These are phyloP conservation scores for Helianthus tuberosus DNA, from an alignment of 129 eudicot genomes.

Conservation along the genomic window DNA sequence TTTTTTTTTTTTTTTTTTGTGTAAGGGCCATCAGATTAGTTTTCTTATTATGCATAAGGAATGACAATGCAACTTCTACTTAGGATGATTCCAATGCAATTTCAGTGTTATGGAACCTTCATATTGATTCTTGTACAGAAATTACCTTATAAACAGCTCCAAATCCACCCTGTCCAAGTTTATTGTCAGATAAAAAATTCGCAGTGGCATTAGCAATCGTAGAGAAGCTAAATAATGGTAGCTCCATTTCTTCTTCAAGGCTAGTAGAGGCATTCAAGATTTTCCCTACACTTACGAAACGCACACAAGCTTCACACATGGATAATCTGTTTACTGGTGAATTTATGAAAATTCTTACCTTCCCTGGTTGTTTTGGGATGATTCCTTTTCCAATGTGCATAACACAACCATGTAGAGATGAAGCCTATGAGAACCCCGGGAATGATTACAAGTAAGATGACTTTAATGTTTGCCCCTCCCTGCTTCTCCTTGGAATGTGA, in stretches of 20 bases:
- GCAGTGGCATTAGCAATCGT: constrained; percentile 32
- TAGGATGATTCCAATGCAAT: background rate
- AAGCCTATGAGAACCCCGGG: constrained; percentile 32
- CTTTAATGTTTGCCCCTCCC: constrained; percentile 1
- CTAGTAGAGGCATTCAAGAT: background rate
- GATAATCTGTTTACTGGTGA: background rate
- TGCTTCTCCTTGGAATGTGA: constrained; percentile 11
- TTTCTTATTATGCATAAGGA: no score
- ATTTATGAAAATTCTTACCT: constrained; percentile 31
- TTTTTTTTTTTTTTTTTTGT: background rate
- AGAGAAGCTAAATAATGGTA: constrained; percentile 34
- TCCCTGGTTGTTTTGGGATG: background rate
- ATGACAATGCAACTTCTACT: background rate
- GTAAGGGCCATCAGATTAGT: background rate
- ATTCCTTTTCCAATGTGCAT: constrained; percentile 27
- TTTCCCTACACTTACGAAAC: background rate
- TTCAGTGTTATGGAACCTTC: background rate
- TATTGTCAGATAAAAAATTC: constrained; percentile 24
- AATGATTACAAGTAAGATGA: constrained; percentile 8
- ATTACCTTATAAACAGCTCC: constrained; percentile 43
- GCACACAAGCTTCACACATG: background rate
- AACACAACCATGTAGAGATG: constrained; percentile 19
- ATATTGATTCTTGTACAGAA: background rate
- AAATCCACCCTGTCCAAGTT: constrained; percentile 47
- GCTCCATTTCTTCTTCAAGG: constrained; percentile 20